These are phyloP conservation scores for Rhodotorula babjevae DNA, from an alignment of 768 basidiomycete species.

Conservation along the genomic window DNA sequence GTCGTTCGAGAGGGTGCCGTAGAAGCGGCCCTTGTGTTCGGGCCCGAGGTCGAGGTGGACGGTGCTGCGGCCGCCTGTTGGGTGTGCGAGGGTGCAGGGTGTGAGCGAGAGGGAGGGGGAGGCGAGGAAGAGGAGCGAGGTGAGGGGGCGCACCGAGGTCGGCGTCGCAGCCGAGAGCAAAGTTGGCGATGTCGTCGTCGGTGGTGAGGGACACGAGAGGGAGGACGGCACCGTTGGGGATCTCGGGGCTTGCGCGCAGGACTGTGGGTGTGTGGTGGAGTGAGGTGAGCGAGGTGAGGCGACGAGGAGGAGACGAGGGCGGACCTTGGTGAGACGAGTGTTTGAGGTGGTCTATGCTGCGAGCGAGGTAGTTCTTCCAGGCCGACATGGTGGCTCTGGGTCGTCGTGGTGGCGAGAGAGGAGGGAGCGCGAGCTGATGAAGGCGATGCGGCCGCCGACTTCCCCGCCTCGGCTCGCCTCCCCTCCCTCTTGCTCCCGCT, in stretches of 20 bases:
- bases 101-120: no score
- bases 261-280: conserved; percentile 12
- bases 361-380: conserved; percentile 33
- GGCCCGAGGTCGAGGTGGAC: conserved; percentile 68
- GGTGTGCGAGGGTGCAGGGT: neutral
- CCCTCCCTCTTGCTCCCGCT: no score
- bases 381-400: neutral
- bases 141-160: conserved; percentile 79
- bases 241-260: conserved; percentile 34
- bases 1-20: conserved; percentile 70
- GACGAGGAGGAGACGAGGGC: neutral
- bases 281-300: neutral
- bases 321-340: conserved; percentile 35
- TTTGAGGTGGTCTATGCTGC: conserved; percentile 39
- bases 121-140: neutral
- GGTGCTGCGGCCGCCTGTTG: conserved; percentile 54
- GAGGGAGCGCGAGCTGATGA: neutral
- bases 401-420: no score
- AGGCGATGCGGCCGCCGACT: no score
- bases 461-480: neutral
- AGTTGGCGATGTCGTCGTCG: conserved; percentile 57
- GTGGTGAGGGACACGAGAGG: conserved; percentile 64
- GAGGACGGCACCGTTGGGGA: conserved; percentile 4
- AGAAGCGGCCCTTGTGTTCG: conserved; percentile 61
- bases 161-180: conserved; percentile 74